A percentile compares a stretch with the other conserved stretches of the same genome.
phyloP scores from a whole-genome alignment of 768 basidiomycete genomes.

The Amanita polypyramis region DNA sequence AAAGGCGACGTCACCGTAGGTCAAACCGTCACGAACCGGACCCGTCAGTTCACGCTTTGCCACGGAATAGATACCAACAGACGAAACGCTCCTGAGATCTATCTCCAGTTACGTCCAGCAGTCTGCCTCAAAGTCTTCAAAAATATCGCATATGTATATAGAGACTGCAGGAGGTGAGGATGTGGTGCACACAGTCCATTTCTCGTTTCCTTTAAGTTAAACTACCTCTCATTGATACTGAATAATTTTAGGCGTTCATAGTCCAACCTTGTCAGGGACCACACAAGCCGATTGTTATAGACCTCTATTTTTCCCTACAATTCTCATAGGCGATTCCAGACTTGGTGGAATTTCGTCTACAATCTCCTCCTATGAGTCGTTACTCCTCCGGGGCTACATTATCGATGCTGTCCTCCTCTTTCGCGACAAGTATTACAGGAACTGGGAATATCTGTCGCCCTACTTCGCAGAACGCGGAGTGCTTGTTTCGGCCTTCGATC shows the following conservation, averaged over 20 bases:
- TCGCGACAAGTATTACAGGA: conserved; percentile 78
- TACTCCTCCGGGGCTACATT: conserved; percentile 81
- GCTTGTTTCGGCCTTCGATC: conserved; percentile 38
- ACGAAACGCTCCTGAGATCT: conserved; percentile 54
- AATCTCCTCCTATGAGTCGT: conserved; percentile 87
- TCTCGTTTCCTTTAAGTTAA: conserved; percentile 3
- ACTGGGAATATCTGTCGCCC: conserved; percentile 68
- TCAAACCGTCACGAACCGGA: neutral
- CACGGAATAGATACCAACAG: conserved; percentile 43
- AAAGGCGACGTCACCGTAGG: conserved; percentile 25
- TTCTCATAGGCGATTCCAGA: conserved; percentile 80
- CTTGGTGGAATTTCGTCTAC: conserved; percentile 92
- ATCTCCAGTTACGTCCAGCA: conserved; percentile 51
- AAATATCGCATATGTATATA: conserved; percentile 57
- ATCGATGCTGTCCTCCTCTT: conserved; percentile 81
- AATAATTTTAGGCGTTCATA: conserved; percentile 66
- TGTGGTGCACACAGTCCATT: conserved; percentile 9
- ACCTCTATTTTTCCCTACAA: conserved; percentile 75
- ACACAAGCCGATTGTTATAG: conserved; percentile 83
- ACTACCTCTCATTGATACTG: conserved; percentile 4
- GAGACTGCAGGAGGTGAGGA: conserved; percentile 92
- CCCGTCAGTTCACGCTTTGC: neutral
- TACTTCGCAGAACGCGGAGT: conserved; percentile 74
- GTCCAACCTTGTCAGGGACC: conserved; percentile 73
- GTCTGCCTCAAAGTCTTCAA: conserved; percentile 28